Conservation (phyloP, 805 yeast species). For the Pichia kluyveri region DNA sequence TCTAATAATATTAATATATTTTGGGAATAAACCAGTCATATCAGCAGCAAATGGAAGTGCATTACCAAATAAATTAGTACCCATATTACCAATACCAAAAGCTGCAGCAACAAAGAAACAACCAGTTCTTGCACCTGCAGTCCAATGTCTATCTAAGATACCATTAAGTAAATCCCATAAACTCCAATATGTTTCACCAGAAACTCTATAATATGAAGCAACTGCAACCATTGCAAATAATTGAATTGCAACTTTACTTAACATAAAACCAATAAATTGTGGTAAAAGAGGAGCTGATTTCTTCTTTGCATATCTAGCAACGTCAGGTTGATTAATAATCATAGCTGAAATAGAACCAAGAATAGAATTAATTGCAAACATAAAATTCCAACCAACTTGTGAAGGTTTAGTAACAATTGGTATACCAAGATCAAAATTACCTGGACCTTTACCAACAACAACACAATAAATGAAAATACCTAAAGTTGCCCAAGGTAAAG, state of each 20-base stretch:
- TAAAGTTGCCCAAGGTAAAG: slow-evolving; percentile 23
- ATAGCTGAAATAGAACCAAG: slow-evolving; percentile 20
- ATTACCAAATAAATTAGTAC: slow-evolving; percentile 30
- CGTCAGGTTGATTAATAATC: slow-evolving; percentile 23
- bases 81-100: slow-evolving; percentile 30
- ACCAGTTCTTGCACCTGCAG: slow-evolving; percentile 38
- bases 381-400: slow-evolving; percentile 12
- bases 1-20: slow-evolving; percentile 33
- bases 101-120: slow-evolving; percentile 39
- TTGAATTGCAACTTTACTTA: slow-evolving; percentile 23
- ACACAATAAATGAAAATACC: slow-evolving; percentile 27
- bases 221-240: slow-evolving; percentile 38
- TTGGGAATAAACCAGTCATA: slow-evolving; percentile 38
- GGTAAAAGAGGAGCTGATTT: slow-evolving; percentile 12
- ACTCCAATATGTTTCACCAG: slow-evolving; percentile 30
- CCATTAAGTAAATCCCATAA: slow-evolving; percentile 33
- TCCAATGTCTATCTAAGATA: slow-evolving; percentile 31
- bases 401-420: slow-evolving; percentile 11
- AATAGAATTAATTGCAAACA: slow-evolving; percentile 14
- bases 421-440: slow-evolving; percentile 24
- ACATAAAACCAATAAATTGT: slow-evolving; percentile 28
- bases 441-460: slow-evolving; percentile 23
- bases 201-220: slow-evolving; percentile 30
- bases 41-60: slow-evolving; percentile 43
- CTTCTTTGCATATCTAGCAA: slow-evolving; percentile 18